Conservation (phyloP, 192 early-diverging fungal genomes). For the Phycomyces blakesleeanus region DNA sequence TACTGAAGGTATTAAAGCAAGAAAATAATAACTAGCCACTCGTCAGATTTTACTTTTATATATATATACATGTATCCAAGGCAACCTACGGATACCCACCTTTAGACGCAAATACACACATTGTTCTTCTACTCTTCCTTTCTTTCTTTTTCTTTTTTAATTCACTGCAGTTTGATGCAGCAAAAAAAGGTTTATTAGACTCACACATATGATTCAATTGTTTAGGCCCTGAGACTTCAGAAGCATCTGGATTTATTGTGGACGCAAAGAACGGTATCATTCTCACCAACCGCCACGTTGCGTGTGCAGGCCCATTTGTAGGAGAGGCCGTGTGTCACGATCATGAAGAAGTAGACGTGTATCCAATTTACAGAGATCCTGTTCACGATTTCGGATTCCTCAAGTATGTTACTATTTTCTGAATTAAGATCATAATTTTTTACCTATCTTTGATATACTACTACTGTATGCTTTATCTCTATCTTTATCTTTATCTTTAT, state of each 20-base stretch:
- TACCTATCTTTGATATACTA: no score
- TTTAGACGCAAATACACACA: no score
- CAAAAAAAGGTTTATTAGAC: not conserved
- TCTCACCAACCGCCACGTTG: slow-evolving; percentile 69
- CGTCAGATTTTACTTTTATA: no score
- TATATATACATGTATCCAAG: no score
- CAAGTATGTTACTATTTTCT: slow-evolving; percentile 33
- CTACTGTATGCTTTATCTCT: no score
- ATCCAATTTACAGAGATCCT: slow-evolving; percentile 66
- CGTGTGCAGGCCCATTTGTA: slow-evolving; percentile 78
- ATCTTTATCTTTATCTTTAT: no score
- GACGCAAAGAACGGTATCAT: slow-evolving; percentile 67
- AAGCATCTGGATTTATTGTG: slow-evolving; percentile 83
- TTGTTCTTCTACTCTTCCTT: no score
- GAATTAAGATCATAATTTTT: not conserved
- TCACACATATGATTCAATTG: not conserved
- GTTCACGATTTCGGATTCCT: slow-evolving; percentile 79
- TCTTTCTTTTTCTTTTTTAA: no score
- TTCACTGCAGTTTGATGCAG: no score
- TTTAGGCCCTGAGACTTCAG: slow-evolving; percentile 60
- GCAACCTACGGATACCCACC: no score
- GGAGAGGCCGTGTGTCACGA: slow-evolving; percentile 78
- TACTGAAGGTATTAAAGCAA: slow-evolving; percentile 54
- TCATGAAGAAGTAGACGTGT: slow-evolving; percentile 75
- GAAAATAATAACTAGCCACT: no score